Conservation (phyloP, 257 asterid genomes). For the Solanum medicagineum region DNA sequence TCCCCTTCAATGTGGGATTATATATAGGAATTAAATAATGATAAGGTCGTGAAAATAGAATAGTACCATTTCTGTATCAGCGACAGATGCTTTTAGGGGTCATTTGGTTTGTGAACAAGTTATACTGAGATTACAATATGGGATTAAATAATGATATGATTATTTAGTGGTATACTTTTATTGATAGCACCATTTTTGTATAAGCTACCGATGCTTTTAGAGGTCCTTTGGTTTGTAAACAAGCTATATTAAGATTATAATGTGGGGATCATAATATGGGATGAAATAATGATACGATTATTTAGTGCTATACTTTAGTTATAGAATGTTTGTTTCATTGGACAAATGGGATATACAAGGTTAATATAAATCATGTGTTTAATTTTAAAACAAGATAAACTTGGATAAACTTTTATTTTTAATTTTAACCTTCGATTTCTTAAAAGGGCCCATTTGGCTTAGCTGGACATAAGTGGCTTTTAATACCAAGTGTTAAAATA, state of each 20-base stretch:
- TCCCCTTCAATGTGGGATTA: too few species aligned
- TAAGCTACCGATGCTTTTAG: not conserved
- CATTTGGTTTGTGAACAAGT: not conserved
- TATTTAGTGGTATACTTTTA: too few species aligned
- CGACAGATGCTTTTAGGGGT: not conserved
- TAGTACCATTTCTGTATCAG: not conserved
- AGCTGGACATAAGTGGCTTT: not conserved
- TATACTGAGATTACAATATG: not conserved
- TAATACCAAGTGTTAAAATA: not conserved
- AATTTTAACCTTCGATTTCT: not conserved
- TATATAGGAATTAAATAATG: too few species aligned
- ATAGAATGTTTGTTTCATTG: not conserved
- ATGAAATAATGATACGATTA: not conserved
- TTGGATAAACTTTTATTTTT: not conserved
- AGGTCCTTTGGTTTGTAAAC: not conserved
- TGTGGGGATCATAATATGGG: not conserved
- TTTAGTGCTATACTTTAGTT: not conserved
- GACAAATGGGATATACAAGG: not conserved
- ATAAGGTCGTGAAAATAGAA: not conserved
- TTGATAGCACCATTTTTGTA: not conserved
- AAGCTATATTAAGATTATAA: not conserved
- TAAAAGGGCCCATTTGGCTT: not conserved
- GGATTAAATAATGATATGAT: not conserved
- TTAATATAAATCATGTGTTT: not conserved
- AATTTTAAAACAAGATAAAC: not conserved